Evolutionary conservation across 1,284 basidiomycete species (phyloP).

Genomic region (Rhodotorula sp.): DNA sequence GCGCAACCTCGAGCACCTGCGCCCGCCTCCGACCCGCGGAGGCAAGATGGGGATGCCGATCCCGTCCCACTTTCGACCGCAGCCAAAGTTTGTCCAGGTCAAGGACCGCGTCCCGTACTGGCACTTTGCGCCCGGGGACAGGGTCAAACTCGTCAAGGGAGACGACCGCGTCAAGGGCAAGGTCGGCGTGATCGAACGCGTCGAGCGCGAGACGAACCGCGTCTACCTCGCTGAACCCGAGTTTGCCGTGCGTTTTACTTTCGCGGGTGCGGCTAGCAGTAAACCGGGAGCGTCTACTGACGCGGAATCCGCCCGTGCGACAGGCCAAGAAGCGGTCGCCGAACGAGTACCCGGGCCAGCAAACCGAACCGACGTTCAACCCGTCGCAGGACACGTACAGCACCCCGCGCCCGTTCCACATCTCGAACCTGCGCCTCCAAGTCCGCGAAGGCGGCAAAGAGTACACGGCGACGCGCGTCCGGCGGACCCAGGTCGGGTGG

Average conservation of each 20-base stretch:
- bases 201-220: conserved; percentile 50
- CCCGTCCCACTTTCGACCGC: conserved; percentile 46
- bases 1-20: conserved; percentile 48
- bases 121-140: conserved; percentile 51
- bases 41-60: conserved; percentile 45
- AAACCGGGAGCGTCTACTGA: background rate
- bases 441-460: conserved; percentile 23
- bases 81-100: conserved; percentile 47
- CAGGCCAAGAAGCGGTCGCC: conserved; percentile 39
- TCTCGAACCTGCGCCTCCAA: conserved; percentile 39
- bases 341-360: conserved; percentile 35
- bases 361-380: conserved; percentile 16
- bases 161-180: conserved; percentile 46
- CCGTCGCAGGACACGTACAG: conserved; percentile 23
- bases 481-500: conserved; percentile 29
- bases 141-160: conserved; percentile 48
- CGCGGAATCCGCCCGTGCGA: background rate
- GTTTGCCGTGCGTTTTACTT: conserved; percentile 30
- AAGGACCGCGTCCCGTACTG: conserved; percentile 51
- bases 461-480: conserved; percentile 33
- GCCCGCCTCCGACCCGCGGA: conserved; percentile 43
- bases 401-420: conserved; percentile 27
- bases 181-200: conserved; percentile 45
- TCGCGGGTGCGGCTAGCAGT: too few relatives aligned
- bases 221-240: conserved; percentile 47